Base-by-base conservation (phyloP, 2,329 filamentous ascomycete genomes). In the Pseudocercospora cruenta region DNA sequence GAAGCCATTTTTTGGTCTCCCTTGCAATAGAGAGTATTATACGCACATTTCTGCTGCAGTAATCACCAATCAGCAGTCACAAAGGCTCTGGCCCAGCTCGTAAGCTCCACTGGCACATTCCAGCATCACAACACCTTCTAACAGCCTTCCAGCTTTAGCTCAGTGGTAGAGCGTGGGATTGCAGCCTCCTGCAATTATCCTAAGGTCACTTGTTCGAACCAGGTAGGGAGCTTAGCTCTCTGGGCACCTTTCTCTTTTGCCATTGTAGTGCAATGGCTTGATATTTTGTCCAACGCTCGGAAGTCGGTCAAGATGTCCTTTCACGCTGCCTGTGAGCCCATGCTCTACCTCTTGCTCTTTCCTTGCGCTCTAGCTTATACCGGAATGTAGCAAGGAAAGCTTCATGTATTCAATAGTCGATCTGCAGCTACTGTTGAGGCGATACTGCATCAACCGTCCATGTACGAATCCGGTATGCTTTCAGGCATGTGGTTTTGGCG, bases 91-190 rank as follows among this genome's bases (percentile, higher is more conserved):
- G 31, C 31, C 33, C 12, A 16, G 33, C 33, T 36, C 33, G 33
- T 36, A 36, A 36, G 33, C 33, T 16, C 12, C 31, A 33, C 31
- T 10, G 10, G 10, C 9, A 12, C 31, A 14, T 33, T 33, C 31
- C 31, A 33, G 4, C 4, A 14, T 2, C 4, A 4, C 8, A 14
- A 12, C 31, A 33, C 12, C 31, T 33, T 10, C 31, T 33, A 36
- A 36, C 12, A 36, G 12, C 12, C 12, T 14, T 36, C 12, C 33
- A 36, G 33, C 33, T 36, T 36, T 36, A 72, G 71, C 71, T 73
- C 71, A 73, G 71, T 72, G 71, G 71, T 73, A 73, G 71, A 73
- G 71, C 71, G 70, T 73, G 70, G 64, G 68, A 70, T 70, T 70
- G 68, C 68, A 70, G 68, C 62, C 16, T 58, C 22, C 10, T 58